phyloP scores from a whole-genome alignment of 1,139 yeast genomes.

The Groenewaldozyma auringiensis region DNA sequence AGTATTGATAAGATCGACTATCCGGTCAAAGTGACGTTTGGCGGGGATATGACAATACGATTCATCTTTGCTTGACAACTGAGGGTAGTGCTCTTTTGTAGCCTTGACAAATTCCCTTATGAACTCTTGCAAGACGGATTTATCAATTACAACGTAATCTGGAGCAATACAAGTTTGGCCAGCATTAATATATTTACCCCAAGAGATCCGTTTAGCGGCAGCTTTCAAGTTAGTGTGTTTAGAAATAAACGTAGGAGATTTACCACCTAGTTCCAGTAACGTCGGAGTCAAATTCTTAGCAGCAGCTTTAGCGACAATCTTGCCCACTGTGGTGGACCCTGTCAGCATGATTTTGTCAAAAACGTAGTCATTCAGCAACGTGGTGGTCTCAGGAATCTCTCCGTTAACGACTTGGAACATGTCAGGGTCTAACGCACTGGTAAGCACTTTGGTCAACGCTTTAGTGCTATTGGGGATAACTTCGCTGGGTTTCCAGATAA shows the following conservation, averaged over 20 bases:
- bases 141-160: slow-evolving; percentile 69
- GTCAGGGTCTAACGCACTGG: slow-evolving; percentile 47
- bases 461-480: slow-evolving; percentile 55
- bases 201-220: slow-evolving; percentile 60
- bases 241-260: slow-evolving; percentile 72
- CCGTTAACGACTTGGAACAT: slow-evolving; percentile 64
- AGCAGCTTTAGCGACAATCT: slow-evolving; percentile 69
- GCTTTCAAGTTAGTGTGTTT: slow-evolving; percentile 39
- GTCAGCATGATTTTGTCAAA: slow-evolving; percentile 85
- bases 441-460: slow-evolving; percentile 49
- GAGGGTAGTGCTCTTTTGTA: slow-evolving; percentile 43
- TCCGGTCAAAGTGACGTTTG: slow-evolving; percentile 47
- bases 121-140: slow-evolving; percentile 47
- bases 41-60: slow-evolving; percentile 57
- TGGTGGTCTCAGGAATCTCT: slow-evolving; percentile 60
- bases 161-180: slow-evolving; percentile 92
- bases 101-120: slow-evolving; percentile 39
- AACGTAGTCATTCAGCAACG: slow-evolving; percentile 48
- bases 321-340: slow-evolving; percentile 73
- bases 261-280: slow-evolving; percentile 86
- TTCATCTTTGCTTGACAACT: slow-evolving; percentile 31
- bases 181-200: slow-evolving; percentile 75
- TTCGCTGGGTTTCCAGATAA: slow-evolving; percentile 77
- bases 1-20: slow-evolving; percentile 39
- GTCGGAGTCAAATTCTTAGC: slow-evolving; percentile 79